Evolutionary conservation across 805 yeast genomes (phyloP), one percentile per base, ranked within the genome.

Genomic region (Wickerhamiella occidentalis): DNA sequence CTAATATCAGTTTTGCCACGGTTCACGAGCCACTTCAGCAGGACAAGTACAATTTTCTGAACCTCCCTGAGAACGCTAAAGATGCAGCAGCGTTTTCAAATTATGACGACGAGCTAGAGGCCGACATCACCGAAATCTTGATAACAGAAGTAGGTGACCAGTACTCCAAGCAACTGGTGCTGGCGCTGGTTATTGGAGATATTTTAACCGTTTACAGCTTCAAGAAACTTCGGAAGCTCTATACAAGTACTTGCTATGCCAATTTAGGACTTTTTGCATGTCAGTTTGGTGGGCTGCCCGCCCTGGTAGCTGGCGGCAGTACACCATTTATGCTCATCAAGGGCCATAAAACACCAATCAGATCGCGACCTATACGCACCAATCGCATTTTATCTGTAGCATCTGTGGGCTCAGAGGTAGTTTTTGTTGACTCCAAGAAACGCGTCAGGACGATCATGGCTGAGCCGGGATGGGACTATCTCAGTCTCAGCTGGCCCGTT

Each of bases 281-380:
- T 53, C 72, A 76, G 3, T 67, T 79, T 43, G 75, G 75, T 54
- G 84, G 80, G 0, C 70, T 72, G 52, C 72, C 79, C 0, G 71
- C 78, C 15, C 73, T 85, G 1, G 73, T 85, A 56, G 75, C 85
- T 2, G 79, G 90, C 1, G 95, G 95, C 41, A 74, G 74, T 18
- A 77, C 75, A 15, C 85, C 95, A 1, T 81, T 76, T 55, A 68
- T 80, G 47, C 74, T 87, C 3, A 61, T 78, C n/a, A 84, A 83
- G 54, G 74, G 79, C 11, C 68, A 76, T 40, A 77, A 76, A 53
- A 76, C 92, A 0, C 63, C 68, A 3, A 85, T 90, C 2, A 69
- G 82, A 50, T 67, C 83, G 12, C 78, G 77, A 63, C 78, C 77
- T 54, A 82, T 86, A 59, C 75, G 85, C 5, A 74, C 75, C 43